phyloP scores from a whole-genome alignment of 306 rosid genomes.

The Vicia sativa region DNA sequence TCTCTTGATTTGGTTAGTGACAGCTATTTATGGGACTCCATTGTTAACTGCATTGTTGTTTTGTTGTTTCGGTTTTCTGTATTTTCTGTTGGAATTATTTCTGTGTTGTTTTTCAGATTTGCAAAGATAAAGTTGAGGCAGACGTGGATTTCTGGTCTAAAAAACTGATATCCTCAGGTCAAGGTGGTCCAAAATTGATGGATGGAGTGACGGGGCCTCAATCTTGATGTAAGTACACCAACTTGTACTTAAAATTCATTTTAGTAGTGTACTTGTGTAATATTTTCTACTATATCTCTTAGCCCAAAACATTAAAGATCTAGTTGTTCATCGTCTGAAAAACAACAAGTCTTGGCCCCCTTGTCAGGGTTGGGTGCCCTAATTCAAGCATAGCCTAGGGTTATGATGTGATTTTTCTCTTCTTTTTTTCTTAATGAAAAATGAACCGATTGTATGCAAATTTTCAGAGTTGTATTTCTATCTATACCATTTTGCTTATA shows the following conservation, averaged over 20 bases:
- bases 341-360: too few relatives aligned
- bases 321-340: too few relatives aligned
- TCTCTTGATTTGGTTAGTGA: constrained; percentile 91
- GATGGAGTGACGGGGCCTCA: constrained; percentile 97
- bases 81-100: constrained; percentile 15
- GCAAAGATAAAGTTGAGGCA: constrained; percentile 97
- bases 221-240: constrained; percentile 73
- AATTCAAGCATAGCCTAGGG: too few relatives aligned
- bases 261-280: constrained; percentile 5
- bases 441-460: too few relatives aligned
- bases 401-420: too few relatives aligned
- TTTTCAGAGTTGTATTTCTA: too few relatives aligned
- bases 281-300: constrained; percentile 6
- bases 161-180: constrained; percentile 78
- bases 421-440: too few relatives aligned
- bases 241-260: constrained; percentile 35
- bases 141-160: constrained; percentile 98
- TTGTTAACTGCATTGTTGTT: constrained; percentile 5
- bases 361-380: too few relatives aligned
- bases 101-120: constrained; percentile 58
- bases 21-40: constrained; percentile 34
- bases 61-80: constrained; percentile 15
- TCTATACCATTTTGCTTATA: constrained; percentile 24
- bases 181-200: constrained; percentile 98
- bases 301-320: neutral